These are phyloP conservation scores for Cymbopogon citratus DNA, from an alignment of 176 grass and related monocot genomes.

Conservation along the genomic window DNA sequence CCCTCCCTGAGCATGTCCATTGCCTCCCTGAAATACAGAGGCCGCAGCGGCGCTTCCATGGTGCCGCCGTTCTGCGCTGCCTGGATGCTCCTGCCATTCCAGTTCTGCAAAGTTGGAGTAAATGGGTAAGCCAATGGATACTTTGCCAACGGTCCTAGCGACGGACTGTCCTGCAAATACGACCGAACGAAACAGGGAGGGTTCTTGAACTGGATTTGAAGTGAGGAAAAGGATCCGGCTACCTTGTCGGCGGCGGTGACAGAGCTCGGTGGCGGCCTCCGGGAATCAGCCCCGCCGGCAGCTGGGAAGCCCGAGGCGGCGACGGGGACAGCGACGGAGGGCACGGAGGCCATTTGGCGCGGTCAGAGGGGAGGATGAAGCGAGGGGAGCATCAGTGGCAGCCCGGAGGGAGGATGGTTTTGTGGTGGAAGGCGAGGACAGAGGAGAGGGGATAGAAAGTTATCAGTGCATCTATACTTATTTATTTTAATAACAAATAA, in stretches of 20 bases:
- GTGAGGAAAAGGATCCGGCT: too few species aligned
- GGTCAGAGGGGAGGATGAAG: background rate
- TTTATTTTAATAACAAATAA: too few species aligned
- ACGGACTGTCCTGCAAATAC: background rate
- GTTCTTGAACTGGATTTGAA: background rate
- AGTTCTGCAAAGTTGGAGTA: constrained; percentile 10
- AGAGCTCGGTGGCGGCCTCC: constrained; percentile 17
- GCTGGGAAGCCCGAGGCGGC: background rate
- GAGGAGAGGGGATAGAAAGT: background rate
- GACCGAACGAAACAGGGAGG: background rate
- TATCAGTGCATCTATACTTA: too few species aligned
- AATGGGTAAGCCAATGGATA: background rate
- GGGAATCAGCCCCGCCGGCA: background rate
- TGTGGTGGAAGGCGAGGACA: background rate
- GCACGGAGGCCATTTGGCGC: constrained; percentile 28
- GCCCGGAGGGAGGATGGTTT: background rate
- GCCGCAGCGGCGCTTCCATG: background rate
- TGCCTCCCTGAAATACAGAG: constrained; percentile 44
- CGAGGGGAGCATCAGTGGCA: constrained; percentile 15
- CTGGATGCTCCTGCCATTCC: constrained; percentile 24
- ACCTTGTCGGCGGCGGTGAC: constrained; percentile 36
- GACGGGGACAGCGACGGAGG: constrained; percentile 21
- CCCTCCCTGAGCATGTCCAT: constrained; percentile 47
- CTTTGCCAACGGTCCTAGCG: too few species aligned
- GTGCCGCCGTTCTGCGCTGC: background rate